Conservation (phyloP, 495 filamentous ascomycete species). For the Pseudevernia furfuracea region DNA sequence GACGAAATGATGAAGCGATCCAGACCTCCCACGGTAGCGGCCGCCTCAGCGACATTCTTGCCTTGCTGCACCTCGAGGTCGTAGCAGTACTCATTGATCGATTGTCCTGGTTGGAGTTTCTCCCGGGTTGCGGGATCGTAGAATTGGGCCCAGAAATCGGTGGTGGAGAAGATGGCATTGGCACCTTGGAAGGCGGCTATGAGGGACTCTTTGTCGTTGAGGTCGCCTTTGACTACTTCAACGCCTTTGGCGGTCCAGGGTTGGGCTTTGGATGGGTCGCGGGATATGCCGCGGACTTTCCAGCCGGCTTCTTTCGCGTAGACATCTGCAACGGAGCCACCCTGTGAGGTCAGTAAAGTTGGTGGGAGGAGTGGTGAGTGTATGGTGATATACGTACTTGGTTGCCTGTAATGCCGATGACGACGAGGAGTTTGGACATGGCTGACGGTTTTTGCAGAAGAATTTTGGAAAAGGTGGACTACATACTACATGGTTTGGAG, state of each 20-base stretch:
- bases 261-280: slow-evolving; percentile 35
- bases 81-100: slow-evolving; percentile 38
- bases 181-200: slow-evolving; percentile 38
- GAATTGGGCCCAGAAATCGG: slow-evolving; percentile 41
- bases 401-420: not conserved
- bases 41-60: slow-evolving; percentile 44
- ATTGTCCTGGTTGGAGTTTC: slow-evolving; percentile 27
- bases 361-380: not conserved
- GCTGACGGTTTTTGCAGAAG: not conserved
- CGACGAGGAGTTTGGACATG: not conserved
- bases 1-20: slow-evolving; percentile 38
- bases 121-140: slow-evolving; percentile 27
- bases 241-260: slow-evolving; percentile 35
- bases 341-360: slow-evolving; percentile 24
- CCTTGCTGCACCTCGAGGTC: slow-evolving; percentile 42
- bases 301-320: slow-evolving; percentile 35
- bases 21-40: slow-evolving; percentile 38
- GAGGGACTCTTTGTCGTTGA: slow-evolving; percentile 36
- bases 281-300: slow-evolving; percentile 39
- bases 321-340: slow-evolving; percentile 38
- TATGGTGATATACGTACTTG: not conserved
- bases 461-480: not conserved
- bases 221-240: slow-evolving; percentile 40
- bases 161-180: slow-evolving; percentile 43
- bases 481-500: not conserved